Evolutionary conservation across 2,329 filamentous ascomycete species (phyloP).

Genomic region (Tolypocladium album): DNA sequence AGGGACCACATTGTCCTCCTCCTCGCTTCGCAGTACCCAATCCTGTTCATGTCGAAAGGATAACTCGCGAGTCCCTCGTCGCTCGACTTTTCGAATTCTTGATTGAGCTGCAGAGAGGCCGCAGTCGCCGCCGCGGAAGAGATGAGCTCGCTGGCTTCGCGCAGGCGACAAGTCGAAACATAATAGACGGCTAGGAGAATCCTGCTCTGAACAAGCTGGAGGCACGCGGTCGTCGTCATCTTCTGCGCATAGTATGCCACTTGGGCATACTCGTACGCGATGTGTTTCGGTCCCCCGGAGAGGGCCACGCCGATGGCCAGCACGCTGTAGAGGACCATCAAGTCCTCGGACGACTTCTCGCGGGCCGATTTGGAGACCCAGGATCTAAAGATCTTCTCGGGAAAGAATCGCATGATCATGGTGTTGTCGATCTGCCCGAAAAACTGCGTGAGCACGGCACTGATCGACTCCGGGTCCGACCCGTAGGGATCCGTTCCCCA

Average conservation of each 20-base stretch:
- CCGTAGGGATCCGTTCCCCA: constrained; percentile 42
- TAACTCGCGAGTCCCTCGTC: constrained; percentile 28
- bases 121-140: constrained; percentile 51
- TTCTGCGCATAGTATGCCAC: constrained; percentile 47
- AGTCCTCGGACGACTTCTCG: constrained; percentile 28
- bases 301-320: constrained; percentile 27
- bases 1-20: constrained; percentile 63
- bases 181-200: constrained; percentile 58
- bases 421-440: constrained; percentile 30
- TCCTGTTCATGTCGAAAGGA: constrained; percentile 46
- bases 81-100: constrained; percentile 42
- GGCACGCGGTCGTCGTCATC: constrained; percentile 14
- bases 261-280: constrained; percentile 29
- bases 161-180: constrained; percentile 47
- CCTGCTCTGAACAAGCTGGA: constrained; percentile 57
- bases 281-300: constrained; percentile 24
- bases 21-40: constrained; percentile 53
- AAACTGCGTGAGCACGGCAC: constrained; percentile 27
- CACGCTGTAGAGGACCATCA: constrained; percentile 35
- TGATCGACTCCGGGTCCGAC: constrained; percentile 29
- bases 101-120: constrained; percentile 49
- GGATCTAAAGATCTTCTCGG: constrained; percentile 26
- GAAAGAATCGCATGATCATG: constrained; percentile 30
- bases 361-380: constrained; percentile 24
- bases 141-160: constrained; percentile 52